Conservation (phyloP, 257 asterid genomes). For the Buddleja alternifolia region DNA sequence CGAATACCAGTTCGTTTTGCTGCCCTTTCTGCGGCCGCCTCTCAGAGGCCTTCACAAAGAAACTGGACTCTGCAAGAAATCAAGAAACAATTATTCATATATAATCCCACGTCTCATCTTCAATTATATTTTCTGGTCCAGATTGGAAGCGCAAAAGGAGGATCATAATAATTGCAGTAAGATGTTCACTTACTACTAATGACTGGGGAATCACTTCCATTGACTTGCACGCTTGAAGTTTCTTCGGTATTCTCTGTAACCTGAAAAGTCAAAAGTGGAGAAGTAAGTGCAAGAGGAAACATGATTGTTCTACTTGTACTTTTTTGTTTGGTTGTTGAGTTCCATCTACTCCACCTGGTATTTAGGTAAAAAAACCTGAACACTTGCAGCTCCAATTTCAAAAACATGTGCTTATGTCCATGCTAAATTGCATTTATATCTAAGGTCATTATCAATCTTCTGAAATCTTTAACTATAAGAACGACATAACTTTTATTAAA, state of each 20-base stretch:
- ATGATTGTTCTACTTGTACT: constrained; percentile 5
- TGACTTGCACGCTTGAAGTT: constrained; percentile 48
- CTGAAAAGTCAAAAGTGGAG: constrained; percentile 40
- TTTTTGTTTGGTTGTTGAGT: not conserved
- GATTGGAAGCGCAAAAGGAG: not conserved
- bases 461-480: not conserved
- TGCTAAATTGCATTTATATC: not conserved
- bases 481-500: not conserved
- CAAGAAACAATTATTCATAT: constrained; percentile 27
- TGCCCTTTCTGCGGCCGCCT: constrained; percentile 51
- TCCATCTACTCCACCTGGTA: not conserved
- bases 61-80: constrained; percentile 62
- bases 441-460: not conserved
- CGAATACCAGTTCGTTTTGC: constrained; percentile 41
- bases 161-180: constrained; percentile 16
- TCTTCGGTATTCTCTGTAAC: constrained; percentile 44
- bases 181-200: constrained; percentile 55
- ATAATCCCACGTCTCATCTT: constrained; percentile 1
- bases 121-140: constrained; percentile 2
- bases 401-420: not conserved
- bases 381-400: not conserved
- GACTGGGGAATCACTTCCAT: constrained; percentile 43
- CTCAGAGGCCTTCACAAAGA: constrained; percentile 59
- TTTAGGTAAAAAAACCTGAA: not conserved
- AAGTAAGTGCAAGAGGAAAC: not conserved